Percentiles rank a stretch among this genome's conserved stretches.
These are phyloP conservation scores for Pochonia chlamydosporia DNA, from an alignment of 2,329 filamentous ascomycete species.

Conservation along the genomic window DNA sequence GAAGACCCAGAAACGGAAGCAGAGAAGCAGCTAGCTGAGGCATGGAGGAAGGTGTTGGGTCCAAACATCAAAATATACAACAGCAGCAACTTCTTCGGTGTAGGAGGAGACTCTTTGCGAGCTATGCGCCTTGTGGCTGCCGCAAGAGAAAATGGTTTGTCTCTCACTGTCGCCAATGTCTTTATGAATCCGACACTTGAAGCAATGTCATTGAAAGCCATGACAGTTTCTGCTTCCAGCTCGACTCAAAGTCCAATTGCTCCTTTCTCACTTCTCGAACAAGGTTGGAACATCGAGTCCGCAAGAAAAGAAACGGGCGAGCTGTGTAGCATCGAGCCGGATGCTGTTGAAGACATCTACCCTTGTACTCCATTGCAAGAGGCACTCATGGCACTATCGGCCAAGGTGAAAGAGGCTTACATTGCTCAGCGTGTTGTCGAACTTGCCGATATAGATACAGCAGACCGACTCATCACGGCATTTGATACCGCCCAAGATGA, in stretches of 20 bases:
- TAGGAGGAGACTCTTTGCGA: slow-evolving; percentile 3
- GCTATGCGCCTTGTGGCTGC: slow-evolving; percentile 6
- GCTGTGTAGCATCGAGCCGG: slow-evolving; percentile 9
- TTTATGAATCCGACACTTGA: not conserved
- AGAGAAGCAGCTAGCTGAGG: not conserved
- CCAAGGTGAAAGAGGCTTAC: slow-evolving; percentile 45
- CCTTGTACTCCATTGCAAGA: slow-evolving; percentile 18
- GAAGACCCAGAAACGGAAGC: not conserved
- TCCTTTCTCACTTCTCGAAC: slow-evolving; percentile 1
- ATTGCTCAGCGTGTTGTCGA: slow-evolving; percentile 44
- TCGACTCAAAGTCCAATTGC: not conserved
- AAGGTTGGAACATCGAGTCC: slow-evolving; percentile 1
- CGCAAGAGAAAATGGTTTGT: not conserved
- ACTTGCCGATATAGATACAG: slow-evolving; percentile 24
- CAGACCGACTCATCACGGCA: slow-evolving; percentile 29
- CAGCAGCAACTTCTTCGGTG: slow-evolving; percentile 2
- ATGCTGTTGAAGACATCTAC: slow-evolving; percentile 14
- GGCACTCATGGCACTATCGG: slow-evolving; percentile 29
- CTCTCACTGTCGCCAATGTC: slow-evolving; percentile 1
- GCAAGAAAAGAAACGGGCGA: slow-evolving; percentile 4
- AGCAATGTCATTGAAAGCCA: not conserved
- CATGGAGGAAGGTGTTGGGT: not conserved
- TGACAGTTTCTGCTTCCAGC: not conserved
- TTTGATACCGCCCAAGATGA: slow-evolving; percentile 33
- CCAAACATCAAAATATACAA: not conserved